A percentile compares a stretch with the other conserved stretches of the same genome.
Conservation (phyloP, 2,329 filamentous ascomycete species). For the Diaporthe eres region DNA sequence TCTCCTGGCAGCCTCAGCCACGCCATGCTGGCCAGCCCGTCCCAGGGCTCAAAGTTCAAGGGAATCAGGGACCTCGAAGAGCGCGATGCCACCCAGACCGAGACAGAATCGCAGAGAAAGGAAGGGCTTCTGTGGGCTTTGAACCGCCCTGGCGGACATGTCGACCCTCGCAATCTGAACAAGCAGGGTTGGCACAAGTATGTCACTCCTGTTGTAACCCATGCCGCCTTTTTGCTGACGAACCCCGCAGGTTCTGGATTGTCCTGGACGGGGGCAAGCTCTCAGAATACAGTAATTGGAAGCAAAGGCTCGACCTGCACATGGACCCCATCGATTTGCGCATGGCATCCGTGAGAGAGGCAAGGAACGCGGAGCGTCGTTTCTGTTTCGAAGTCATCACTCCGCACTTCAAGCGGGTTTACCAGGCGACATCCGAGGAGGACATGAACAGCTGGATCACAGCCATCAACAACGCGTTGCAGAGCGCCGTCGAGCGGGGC, state of each 20-base stretch:
- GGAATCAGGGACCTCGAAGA: slow-evolving; percentile 95
- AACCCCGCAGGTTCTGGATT: slow-evolving; percentile 86
- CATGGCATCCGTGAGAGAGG: slow-evolving; percentile 96
- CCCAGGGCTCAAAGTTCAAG: slow-evolving; percentile 78
- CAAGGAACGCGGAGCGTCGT: slow-evolving; percentile 91
- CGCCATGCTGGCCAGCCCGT: slow-evolving; percentile 64
- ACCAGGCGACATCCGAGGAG: slow-evolving; percentile 97
- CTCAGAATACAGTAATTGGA: slow-evolving; percentile 99
- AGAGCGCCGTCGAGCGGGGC: slow-evolving; percentile 91
- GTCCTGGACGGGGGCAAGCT: slow-evolving; percentile 96
- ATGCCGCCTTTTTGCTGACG: slow-evolving; percentile 41
- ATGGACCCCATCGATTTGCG: slow-evolving; percentile 98
- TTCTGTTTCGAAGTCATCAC: slow-evolving; percentile 99
- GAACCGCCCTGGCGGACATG: slow-evolving; percentile 92
- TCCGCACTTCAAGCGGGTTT: slow-evolving; percentile 94
- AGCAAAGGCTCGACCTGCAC: slow-evolving; percentile 94
- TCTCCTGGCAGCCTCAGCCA: slow-evolving; percentile 69
- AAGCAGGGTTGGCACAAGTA: slow-evolving; percentile 99
- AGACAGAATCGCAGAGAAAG: slow-evolving; percentile 78
- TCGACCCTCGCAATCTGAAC: slow-evolving; percentile 94
- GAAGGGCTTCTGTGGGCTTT: slow-evolving; percentile 96
- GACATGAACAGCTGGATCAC: slow-evolving; percentile 98
- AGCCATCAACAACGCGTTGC: slow-evolving; percentile 96
- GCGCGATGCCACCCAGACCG: slow-evolving; percentile 71
- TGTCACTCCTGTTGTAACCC: slow-evolving; percentile 53